Evolutionary conservation across 2,329 filamentous ascomycete species (phyloP).

Genomic region (Fusarium abutilonis): DNA sequence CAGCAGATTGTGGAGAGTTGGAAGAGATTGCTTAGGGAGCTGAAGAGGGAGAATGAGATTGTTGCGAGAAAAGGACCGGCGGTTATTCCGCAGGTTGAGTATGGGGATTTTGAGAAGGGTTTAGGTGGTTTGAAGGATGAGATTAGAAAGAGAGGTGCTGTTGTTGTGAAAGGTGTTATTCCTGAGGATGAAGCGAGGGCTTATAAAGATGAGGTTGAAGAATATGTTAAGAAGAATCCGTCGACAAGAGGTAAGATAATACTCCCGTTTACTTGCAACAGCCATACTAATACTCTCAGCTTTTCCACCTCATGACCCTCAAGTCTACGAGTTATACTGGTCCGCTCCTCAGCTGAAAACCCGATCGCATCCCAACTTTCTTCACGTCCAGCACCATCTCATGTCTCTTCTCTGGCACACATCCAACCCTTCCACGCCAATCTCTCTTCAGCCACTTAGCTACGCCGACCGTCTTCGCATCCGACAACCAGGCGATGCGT

Average conservation of each 20-base stretch:
- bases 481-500: constrained; percentile 73
- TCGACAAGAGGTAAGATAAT: constrained; percentile 59
- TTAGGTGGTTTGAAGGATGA: constrained; percentile 55
- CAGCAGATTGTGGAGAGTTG: constrained; percentile 59
- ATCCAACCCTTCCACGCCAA: constrained; percentile 57
- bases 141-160: constrained; percentile 68
- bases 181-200: constrained; percentile 68
- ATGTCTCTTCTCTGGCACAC: constrained; percentile 70
- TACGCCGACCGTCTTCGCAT: constrained; percentile 80
- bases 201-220: constrained; percentile 71
- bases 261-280: not conserved
- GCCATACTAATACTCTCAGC: constrained; percentile 51
- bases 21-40: constrained; percentile 57
- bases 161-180: constrained; percentile 73
- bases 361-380: constrained; percentile 71
- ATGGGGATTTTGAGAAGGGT: constrained; percentile 54
- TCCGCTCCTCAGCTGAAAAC: constrained; percentile 73
- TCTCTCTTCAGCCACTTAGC: constrained; percentile 66
- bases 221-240: constrained; percentile 72
- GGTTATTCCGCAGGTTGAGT: constrained; percentile 65
- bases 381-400: constrained; percentile 69
- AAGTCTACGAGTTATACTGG: constrained; percentile 83
- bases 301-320: constrained; percentile 72
- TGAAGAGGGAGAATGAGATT: constrained; percentile 59
- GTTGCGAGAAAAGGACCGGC: constrained; percentile 57